Percentiles rank a stretch among this genome's conserved stretches.
These are phyloP conservation scores for Apiotrichum veenhuisii DNA, from an alignment of 1,284 basidiomycete genomes.

Conservation along the genomic window DNA sequence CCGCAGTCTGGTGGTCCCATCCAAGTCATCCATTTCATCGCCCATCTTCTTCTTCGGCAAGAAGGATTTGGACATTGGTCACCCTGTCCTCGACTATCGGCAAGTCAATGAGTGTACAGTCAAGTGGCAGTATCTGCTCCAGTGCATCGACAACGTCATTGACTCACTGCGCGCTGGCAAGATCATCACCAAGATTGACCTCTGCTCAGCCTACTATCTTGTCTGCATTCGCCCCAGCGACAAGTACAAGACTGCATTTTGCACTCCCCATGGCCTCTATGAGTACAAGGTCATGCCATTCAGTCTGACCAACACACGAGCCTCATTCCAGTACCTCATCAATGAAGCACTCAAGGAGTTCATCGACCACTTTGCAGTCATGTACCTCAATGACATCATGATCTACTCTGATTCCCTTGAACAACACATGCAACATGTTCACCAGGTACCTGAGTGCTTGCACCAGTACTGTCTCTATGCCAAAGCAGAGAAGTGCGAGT, in stretches of 20 bases:
- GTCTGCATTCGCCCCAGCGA: constrained; percentile 34
- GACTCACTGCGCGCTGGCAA: constrained; percentile 22
- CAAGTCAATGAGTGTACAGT: too few species aligned
- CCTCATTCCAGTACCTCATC: constrained; percentile 44
- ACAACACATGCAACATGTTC: constrained; percentile 31
- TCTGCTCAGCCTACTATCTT: constrained; percentile 37
- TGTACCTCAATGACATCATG: constrained; percentile 49
- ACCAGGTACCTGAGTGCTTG: constrained; percentile 46
- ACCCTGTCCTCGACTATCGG: too few species aligned
- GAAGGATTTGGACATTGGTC: too few species aligned
- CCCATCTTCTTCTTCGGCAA: too few species aligned
- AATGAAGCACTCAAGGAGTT: constrained; percentile 31
- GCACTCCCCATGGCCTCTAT: constrained; percentile 43
- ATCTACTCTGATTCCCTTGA: constrained; percentile 52
- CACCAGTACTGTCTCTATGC: constrained; percentile 40
- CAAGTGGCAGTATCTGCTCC: too few species aligned
- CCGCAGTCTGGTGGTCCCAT: too few species aligned
- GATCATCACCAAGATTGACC: constrained; percentile 43
- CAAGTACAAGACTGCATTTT: constrained; percentile 49
- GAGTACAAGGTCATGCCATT: constrained; percentile 51
- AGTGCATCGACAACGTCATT: too few species aligned
- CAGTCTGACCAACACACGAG: constrained; percentile 42
- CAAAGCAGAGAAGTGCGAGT: constrained; percentile 51
- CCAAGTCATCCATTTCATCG: too few species aligned
- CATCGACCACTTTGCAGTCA: constrained; percentile 33